phyloP scores from a whole-genome alignment of 129 eudicot genomes.

The Arctium lappa region DNA sequence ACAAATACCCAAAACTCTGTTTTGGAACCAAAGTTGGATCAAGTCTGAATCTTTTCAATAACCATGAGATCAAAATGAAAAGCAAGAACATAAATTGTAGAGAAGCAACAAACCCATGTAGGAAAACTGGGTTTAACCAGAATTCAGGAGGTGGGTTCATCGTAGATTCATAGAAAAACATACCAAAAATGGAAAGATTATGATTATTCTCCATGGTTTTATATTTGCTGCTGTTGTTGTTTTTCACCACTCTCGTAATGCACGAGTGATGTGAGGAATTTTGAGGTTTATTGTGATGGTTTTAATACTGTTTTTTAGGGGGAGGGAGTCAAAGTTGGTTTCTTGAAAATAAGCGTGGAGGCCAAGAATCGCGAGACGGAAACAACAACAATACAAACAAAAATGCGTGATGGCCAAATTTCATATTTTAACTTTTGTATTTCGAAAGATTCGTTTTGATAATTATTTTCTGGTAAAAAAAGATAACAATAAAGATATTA shows the following conservation, averaged over 20 bases:
- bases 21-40: slow-evolving; percentile 27
- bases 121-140: slow-evolving; percentile 40
- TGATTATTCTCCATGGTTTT: neutral
- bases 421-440: neutral
- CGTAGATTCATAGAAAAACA: neutral
- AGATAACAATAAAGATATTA: neutral
- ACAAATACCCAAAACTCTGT: slow-evolving; percentile 19
- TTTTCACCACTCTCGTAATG: neutral
- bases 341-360: neutral
- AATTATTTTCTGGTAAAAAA: no score
- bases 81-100: slow-evolving; percentile 39
- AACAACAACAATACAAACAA: neutral
- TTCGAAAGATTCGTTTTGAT: neutral
- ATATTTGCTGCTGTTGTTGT: neutral
- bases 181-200: neutral
- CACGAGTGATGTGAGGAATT: neutral
- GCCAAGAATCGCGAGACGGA: neutral
- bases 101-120: slow-evolving; percentile 29
- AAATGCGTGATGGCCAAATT: neutral
- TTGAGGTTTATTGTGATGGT: neutral
- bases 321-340: neutral
- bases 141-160: neutral
- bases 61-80: slow-evolving; percentile 28
- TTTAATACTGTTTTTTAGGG: neutral
- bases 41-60: slow-evolving; percentile 17